Percentiles rank a stretch among this genome's conserved stretches.
Conservation (phyloP, 1,139 yeast species). For the Pichia sp. region DNA sequence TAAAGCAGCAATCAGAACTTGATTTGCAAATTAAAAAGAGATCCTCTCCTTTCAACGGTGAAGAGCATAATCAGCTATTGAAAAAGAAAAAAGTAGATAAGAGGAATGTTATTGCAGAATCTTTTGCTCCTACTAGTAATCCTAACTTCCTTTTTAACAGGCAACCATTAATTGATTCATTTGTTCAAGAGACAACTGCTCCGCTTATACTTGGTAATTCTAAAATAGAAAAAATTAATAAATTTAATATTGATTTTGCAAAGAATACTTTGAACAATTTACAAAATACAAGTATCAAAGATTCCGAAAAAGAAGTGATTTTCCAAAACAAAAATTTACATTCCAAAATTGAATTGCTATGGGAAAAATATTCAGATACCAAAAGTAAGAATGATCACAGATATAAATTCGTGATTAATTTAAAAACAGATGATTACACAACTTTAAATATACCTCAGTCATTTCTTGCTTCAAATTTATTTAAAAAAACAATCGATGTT, state of each 20-base stretch:
- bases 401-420: constrained; percentile 6
- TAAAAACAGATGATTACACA: constrained; percentile 7
- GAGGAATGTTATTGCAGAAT: constrained; percentile 8
- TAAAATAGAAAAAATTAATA: not conserved
- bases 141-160: constrained; percentile 16
- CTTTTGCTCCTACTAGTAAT: constrained; percentile 11
- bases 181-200: constrained; percentile 19
- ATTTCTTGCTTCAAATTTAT: constrained; percentile 3
- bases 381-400: not conserved
- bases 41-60: not conserved
- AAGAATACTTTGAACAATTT: not conserved
- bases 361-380: constrained; percentile 7
- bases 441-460: constrained; percentile 1
- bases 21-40: not conserved
- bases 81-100: not conserved
- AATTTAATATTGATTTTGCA: constrained; percentile 11
- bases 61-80: constrained; percentile 12
- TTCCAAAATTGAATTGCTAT: constrained; percentile 1
- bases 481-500: not conserved
- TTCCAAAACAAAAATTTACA: not conserved
- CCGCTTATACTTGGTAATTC: not conserved
- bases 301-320: not conserved
- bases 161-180: constrained; percentile 19
- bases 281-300: not conserved
- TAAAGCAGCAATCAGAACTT: no score